These are phyloP conservation scores for Vitis hybrid DNA, from an alignment of 177 flowering plant species.

Conservation along the genomic window DNA sequence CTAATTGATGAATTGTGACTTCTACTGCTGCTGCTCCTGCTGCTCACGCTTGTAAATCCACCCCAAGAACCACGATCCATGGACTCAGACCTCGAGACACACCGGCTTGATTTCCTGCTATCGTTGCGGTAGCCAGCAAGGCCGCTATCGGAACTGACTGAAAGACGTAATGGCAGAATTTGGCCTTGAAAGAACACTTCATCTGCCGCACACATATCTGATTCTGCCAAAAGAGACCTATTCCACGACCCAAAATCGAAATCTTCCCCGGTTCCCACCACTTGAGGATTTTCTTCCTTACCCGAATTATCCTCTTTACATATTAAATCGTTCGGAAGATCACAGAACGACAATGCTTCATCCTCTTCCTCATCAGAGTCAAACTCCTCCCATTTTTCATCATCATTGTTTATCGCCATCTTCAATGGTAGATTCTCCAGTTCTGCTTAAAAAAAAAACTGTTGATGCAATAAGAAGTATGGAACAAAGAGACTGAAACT, in stretches of 20 bases:
- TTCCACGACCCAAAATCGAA: constrained; percentile 57
- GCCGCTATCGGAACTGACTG: constrained; percentile 44
- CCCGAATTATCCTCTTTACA: constrained; percentile 7
- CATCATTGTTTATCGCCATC: constrained; percentile 10
- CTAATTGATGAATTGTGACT: constrained; percentile 22
- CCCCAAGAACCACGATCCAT: constrained; percentile 33
- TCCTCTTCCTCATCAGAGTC: constrained; percentile 40
- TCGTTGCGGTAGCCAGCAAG: constrained; percentile 3
- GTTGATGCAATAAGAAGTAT: not conserved
- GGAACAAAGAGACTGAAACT: constrained; percentile 4
- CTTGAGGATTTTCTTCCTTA: constrained; percentile 5
- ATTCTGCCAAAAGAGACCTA: constrained; percentile 24
- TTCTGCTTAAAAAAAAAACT: not conserved
- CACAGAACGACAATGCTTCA: constrained; percentile 66
- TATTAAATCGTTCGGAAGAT: constrained; percentile 42
- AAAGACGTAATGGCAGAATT: constrained; percentile 66
- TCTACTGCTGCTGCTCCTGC: constrained; percentile 41
- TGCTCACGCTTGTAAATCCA: constrained; percentile 22
- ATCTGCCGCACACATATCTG: constrained; percentile 72
- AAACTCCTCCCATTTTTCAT: constrained; percentile 1
- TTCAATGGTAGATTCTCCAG: not conserved
- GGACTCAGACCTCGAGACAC: constrained; percentile 54
- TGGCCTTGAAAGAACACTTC: constrained; percentile 75
- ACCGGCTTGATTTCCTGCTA: constrained; percentile 11
- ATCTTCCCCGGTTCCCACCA: constrained; percentile 22